Percentiles rank a stretch among this genome's conserved stretches.
phyloP scores from a whole-genome alignment of 1,284 basidiomycete species.

The Caloboletus firmus region DNA sequence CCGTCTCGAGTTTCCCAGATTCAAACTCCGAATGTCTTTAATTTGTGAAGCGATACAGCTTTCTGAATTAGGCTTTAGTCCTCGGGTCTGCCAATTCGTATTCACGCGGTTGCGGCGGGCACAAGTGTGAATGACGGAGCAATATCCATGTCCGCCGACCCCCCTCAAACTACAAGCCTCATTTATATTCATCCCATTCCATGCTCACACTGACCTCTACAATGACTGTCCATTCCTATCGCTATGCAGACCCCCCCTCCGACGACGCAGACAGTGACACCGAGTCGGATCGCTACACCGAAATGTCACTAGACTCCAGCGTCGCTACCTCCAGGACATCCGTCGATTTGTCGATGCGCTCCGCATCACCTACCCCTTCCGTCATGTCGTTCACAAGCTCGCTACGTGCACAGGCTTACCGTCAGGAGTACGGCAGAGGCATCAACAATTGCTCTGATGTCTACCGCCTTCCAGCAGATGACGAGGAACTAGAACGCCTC shows the following conservation, averaged over 20 bases:
- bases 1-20: not conserved
- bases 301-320: constrained; percentile 42
- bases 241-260: constrained; percentile 17
- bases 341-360: constrained; percentile 52
- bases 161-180: constrained; percentile 17
- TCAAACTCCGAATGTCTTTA: not conserved
- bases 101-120: constrained; percentile 36
- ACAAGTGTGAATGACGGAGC: constrained; percentile 30
- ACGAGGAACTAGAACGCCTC: constrained; percentile 68
- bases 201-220: constrained; percentile 21
- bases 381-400: constrained; percentile 67
- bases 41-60: not conserved
- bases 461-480: constrained; percentile 73
- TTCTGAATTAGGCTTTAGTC: constrained; percentile 3
- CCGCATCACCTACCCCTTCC: constrained; percentile 64
- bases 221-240: constrained; percentile 18
- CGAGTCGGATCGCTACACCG: constrained; percentile 35
- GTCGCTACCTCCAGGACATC: constrained; percentile 50
- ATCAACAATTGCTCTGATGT: constrained; percentile 77
- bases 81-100: constrained; percentile 25
- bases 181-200: constrained; percentile 28
- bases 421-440: constrained; percentile 64
- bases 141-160: constrained; percentile 37
- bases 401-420: constrained; percentile 55
- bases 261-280: constrained; percentile 37